A percentile compares a stretch with the other conserved stretches of the same genome.
Evolutionary conservation across 345 rosid genomes (phyloP).

Genomic region (Lumnitzera littorea): DNA sequence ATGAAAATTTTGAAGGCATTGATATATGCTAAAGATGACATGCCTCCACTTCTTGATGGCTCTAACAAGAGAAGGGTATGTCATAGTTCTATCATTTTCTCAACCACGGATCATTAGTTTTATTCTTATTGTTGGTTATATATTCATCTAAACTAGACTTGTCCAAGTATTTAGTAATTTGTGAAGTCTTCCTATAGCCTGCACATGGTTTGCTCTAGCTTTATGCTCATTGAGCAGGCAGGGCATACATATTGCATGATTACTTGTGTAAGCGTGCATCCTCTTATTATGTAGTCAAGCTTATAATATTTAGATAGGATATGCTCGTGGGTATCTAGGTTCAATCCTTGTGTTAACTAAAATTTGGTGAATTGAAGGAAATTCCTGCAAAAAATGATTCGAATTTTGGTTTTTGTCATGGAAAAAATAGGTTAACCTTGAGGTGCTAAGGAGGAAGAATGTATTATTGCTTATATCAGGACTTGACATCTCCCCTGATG

Average conservation of each 20-base stretch:
- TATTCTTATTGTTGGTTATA: too few relatives aligned
- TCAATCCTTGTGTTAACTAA: too few relatives aligned
- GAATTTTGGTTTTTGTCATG: not conserved
- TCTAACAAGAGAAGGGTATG: conserved; percentile 58
- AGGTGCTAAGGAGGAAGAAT: conserved; percentile 71
- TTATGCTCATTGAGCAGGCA: too few relatives aligned
- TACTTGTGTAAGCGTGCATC: too few relatives aligned
- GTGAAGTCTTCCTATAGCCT: not conserved
- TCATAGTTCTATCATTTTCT: not conserved
- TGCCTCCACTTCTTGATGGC: conserved; percentile 62
- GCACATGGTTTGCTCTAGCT: not conserved
- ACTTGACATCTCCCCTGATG: conserved; percentile 56
- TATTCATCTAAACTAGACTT: too few relatives aligned
- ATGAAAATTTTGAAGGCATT: conserved; percentile 77
- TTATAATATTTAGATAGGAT: too few relatives aligned
- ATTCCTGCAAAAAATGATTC: too few relatives aligned
- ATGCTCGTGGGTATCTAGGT: too few relatives aligned
- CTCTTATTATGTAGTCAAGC: too few relatives aligned
- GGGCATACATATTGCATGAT: too few relatives aligned
- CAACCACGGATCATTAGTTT: too few relatives aligned
- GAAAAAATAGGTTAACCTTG: conserved; percentile 46
- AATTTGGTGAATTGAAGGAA: too few relatives aligned
- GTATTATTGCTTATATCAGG: conserved; percentile 72
- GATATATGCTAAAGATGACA: conserved; percentile 53
- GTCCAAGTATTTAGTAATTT: not conserved